Evolutionary conservation across 2,329 filamentous ascomycete genomes (phyloP), one percentile per base, ranked within the genome.

Genomic region (Periconia macrospinosa): DNA sequence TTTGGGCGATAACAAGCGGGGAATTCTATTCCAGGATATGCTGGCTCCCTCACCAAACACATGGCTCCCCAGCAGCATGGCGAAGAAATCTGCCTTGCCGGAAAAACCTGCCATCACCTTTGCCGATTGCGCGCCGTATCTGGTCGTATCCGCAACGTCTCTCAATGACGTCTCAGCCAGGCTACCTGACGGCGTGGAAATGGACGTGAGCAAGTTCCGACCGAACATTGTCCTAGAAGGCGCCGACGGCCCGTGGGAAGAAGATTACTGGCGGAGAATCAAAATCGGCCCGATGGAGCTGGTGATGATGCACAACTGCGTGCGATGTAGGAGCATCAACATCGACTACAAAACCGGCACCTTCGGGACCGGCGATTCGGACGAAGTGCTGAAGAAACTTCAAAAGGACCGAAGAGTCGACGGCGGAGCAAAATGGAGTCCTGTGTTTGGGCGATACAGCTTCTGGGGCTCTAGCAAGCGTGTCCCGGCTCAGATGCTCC

Each of bases 51-150:
- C 43, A 49, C 61, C 41, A 37, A 62, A 8, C 46, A 50, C 52
- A 62, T 71, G 44, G 55, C 63, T 54, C 47, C 67, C 49, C 58
- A 71, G 45, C 55, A 63, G 54, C 47, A 67, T 48, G 59, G 11
- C 37, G 15, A 15, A 44, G 10, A 18, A 43, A 19, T 30, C 40
- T 13, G 37, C 37, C 45, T 45, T 49, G 6, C 55, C 45, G 17
- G 47, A 44, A 30, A 55, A 66, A 23, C 55, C 65, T n/a, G 49
- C 66, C 19, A 80, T 93, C 42, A 84, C 83, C 2, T 94, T 93
- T 73, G 83, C 86, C 40, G 90, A 94, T 72, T 83, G 84, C 58
- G 89, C 90, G 1, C 88, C 90, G 0, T 89, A 89, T 69, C 81
- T 96, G 14, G 73, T 96, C 20, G 81, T 87, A 6, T 90, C 86